A percentile compares a stretch with the other conserved stretches of the same genome.
These are phyloP conservation scores for Suillus ampliporus DNA, from an alignment of 768 basidiomycete genomes.

Conservation along the genomic window DNA sequence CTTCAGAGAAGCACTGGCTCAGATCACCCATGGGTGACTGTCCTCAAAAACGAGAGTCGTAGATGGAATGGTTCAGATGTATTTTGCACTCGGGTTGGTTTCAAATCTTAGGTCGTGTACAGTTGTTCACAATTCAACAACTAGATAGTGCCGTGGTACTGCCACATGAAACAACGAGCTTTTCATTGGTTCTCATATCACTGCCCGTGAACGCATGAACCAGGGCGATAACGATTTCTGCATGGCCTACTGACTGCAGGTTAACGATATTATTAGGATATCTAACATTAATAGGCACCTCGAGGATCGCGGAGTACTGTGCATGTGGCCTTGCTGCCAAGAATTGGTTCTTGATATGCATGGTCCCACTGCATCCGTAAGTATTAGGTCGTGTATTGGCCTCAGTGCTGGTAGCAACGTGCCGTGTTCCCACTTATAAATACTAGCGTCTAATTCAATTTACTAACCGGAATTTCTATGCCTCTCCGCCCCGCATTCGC, in stretches of 20 bases:
- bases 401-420: not conserved
- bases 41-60: too few relatives aligned
- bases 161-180: not conserved
- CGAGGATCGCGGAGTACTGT: not conserved
- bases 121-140: too few relatives aligned
- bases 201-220: not conserved
- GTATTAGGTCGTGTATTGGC: not conserved
- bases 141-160: too few relatives aligned
- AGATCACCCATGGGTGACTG: too few relatives aligned
- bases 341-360: not conserved
- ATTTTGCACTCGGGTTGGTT: too few relatives aligned
- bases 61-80: too few relatives aligned
- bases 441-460: slow-evolving; percentile 4
- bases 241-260: not conserved
- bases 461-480: not conserved
- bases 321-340: not conserved
- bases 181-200: not conserved
- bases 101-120: too few relatives aligned
- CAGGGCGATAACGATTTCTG: not conserved
- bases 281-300: slow-evolving; percentile 1
- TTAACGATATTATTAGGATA: not conserved
- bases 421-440: slow-evolving; percentile 8
- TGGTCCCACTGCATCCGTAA: not conserved
- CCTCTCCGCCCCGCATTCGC: slow-evolving; percentile 18
- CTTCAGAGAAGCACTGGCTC: too few relatives aligned